phyloP scores from a whole-genome alignment of 495 filamentous ascomycete species.

The Astrothelium subdiscretum region DNA sequence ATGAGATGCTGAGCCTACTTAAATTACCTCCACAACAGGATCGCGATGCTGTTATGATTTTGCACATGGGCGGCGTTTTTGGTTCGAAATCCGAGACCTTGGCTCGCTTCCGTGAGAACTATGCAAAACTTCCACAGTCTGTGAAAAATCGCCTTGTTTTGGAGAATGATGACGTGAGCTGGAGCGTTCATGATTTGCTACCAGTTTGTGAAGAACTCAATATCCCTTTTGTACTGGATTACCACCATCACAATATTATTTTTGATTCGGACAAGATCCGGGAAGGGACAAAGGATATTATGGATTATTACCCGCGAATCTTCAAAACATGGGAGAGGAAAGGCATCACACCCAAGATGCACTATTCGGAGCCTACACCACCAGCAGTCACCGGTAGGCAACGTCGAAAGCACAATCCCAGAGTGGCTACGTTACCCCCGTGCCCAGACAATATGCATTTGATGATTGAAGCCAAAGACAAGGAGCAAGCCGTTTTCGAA shows the following conservation, averaged over 20 bases:
- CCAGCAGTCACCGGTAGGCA: slow-evolving; percentile 64
- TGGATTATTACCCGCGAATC: slow-evolving; percentile 59
- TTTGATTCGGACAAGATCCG: slow-evolving; percentile 62
- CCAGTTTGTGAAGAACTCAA: slow-evolving; percentile 87
- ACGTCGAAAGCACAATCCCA: slow-evolving; percentile 70
- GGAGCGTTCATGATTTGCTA: slow-evolving; percentile 82
- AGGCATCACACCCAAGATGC: slow-evolving; percentile 87
- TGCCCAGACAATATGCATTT: slow-evolving; percentile 76
- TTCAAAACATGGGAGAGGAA: slow-evolving; percentile 77
- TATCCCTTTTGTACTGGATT: slow-evolving; percentile 89
- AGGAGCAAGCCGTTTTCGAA: slow-evolving; percentile 94
- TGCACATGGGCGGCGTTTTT: slow-evolving; percentile 89
- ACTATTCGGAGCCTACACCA: slow-evolving; percentile 74
- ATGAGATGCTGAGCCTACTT: slow-evolving; percentile 71
- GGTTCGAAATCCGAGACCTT: slow-evolving; percentile 79
- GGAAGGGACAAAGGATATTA: slow-evolving; percentile 79
- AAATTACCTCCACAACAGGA: slow-evolving; percentile 68
- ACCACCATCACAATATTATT: slow-evolving; percentile 90
- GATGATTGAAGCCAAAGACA: slow-evolving; percentile 98
- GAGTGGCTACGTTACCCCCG: slow-evolving; percentile 68
- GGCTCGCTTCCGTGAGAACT: slow-evolving; percentile 71
- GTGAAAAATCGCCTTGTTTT: slow-evolving; percentile 76
- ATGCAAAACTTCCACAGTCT: slow-evolving; percentile 48
- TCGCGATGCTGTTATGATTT: slow-evolving; percentile 84
- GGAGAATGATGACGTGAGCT: slow-evolving; percentile 89